These are phyloP conservation scores for Gaertneriomyces semiglobifer DNA, from an alignment of 192 early-diverging fungal species.

Conservation along the genomic window DNA sequence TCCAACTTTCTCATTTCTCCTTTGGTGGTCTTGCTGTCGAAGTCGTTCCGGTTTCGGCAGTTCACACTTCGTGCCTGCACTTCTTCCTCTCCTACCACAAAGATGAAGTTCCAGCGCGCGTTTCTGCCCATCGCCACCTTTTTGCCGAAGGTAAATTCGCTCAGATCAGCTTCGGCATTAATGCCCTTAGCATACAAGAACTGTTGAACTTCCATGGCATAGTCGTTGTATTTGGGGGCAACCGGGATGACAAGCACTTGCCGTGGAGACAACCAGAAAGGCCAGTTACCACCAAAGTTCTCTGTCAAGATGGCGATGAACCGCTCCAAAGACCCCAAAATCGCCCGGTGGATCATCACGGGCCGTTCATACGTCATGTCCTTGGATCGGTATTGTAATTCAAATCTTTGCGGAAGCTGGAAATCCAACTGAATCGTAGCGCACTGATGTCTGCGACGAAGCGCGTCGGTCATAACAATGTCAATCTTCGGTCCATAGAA, in stretches of 20 bases:
- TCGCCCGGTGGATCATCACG: slow-evolving; percentile 97
- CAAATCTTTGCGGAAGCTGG: slow-evolving; percentile 80
- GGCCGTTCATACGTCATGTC: slow-evolving; percentile 59
- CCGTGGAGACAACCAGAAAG: slow-evolving; percentile 95
- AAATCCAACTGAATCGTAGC: slow-evolving; percentile 98
- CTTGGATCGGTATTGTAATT: slow-evolving; percentile 46
- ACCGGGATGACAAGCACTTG: slow-evolving; percentile 91
- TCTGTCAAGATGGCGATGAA: slow-evolving; percentile 94
- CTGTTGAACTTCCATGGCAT: slow-evolving; percentile 74
- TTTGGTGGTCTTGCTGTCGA: slow-evolving; percentile 28
- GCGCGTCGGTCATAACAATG: slow-evolving; percentile 90
- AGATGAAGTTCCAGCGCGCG: slow-evolving; percentile 94
- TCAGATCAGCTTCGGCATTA: slow-evolving; percentile 80
- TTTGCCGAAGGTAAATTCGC: slow-evolving; percentile 88
- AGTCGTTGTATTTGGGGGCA: slow-evolving; percentile 69
- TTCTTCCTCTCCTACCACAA: slow-evolving; percentile 89
- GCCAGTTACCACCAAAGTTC: slow-evolving; percentile 96
- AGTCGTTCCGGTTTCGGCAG: slow-evolving; percentile 76
- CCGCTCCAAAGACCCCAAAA: slow-evolving; percentile 95
- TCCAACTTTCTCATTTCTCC: slow-evolving; percentile 74
- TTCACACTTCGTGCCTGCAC: slow-evolving; percentile 75
- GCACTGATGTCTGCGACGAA: slow-evolving; percentile 89
- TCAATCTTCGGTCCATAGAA: slow-evolving; percentile 99
- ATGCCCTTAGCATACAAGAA: slow-evolving; percentile 70
- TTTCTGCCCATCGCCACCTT: slow-evolving; percentile 75